Evolutionary conservation across 257 asterid genomes (phyloP), one percentile per base, ranked within the genome.

Genomic region (Leptodermis oblonga): DNA sequence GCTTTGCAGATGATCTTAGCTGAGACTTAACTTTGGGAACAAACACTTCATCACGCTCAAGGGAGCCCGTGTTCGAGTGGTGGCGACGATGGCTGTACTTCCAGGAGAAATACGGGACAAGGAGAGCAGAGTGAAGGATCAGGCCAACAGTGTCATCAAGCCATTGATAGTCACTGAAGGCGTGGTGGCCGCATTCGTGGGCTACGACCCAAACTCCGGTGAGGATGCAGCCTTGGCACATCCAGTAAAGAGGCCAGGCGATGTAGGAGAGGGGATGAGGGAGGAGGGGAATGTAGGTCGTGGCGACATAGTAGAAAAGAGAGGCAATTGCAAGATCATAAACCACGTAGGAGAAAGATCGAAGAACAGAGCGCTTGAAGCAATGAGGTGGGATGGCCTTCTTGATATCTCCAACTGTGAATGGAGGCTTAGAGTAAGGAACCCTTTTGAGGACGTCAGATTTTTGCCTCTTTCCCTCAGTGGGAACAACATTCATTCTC

Each of bases 361-460:
- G 88, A 14, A 83, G 86, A n/a, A 90, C 80, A 1, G 97, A 90
- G 4, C 97, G 90, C 78, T 84, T 62, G 88, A 90, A 90, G 72
- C 97, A 88, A 81, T 88, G 97, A 76, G 90, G 89, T 18, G 96
- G 97, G 80, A 90, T 86, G 81, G 96, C 86, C 80, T 86, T 88
- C 88, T 90, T 90, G 52, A 90, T 28, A 12, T 86, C 92, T 2
- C 96, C 94, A 0, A 86, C 79, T 1, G 92, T 78, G 73, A 90
- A 90, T 30, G 95, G 94, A 59, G 97, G 97, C 69, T 83, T 88
- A 18, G 89, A 45, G 76, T 74, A 78, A 15, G 97, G 97, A 62
- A 83, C 94, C 17, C 93, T 82, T 71, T 79, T 76, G 71, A 78
- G 52, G 65, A 68, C 73, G 2, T 86, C 83, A 13, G 88, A 15